Base-by-base conservation (phyloP, 2,329 filamentous ascomycete species). In the Blumeriella jaapii region DNA sequence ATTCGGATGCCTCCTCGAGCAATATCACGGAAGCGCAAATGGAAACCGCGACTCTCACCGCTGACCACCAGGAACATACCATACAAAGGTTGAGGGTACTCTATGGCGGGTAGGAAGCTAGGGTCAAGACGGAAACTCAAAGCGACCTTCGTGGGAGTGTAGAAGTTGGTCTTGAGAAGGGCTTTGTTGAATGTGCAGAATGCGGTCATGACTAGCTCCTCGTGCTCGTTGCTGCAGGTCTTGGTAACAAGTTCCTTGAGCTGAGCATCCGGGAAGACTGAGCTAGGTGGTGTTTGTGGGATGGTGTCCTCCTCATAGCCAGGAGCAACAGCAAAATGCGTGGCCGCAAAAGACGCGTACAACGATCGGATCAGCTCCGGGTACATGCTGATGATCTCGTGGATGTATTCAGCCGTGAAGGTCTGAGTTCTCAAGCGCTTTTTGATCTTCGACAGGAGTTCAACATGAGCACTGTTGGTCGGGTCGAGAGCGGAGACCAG, bases 41-140 rank as follows among this genome's bases (percentile, higher is more conserved):
- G 91, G 69, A 98, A 98, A 22, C 91, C 91, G 46, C 91, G 79
- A 54, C 93, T 93, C 62, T 98, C 91, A 8, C 91, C 89, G 53
- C 85, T 86, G 59, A 98, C 95, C 47, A 98, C 83, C 33, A 98
- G 70, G 70, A 98, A 98, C 91, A 98, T 98, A 46, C 91, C 91
- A 52, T 91, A 98, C 6, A 98, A 69, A 5, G 79, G 84, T 59
- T 89, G 84, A 28, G 91, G 83, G 59, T 98, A 98, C 61, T 98
- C 91, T 34, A 87, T 77, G 42, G 80, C 71, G 4, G 91, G 91
- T 23, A 98, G 67, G 71, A 98, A 98, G 25, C 65, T 70, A 5
- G 86, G 84, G 55, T 95, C 81, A 42, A 98, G 66, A 36, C 91
- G 82, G 75, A 98, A 98, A 65, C 86, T 94, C 49, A 98, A 71